Evolutionary conservation across 2,329 filamentous ascomycete genomes (phyloP).

Genomic region (Teratosphaeria epicoccoides): DNA sequence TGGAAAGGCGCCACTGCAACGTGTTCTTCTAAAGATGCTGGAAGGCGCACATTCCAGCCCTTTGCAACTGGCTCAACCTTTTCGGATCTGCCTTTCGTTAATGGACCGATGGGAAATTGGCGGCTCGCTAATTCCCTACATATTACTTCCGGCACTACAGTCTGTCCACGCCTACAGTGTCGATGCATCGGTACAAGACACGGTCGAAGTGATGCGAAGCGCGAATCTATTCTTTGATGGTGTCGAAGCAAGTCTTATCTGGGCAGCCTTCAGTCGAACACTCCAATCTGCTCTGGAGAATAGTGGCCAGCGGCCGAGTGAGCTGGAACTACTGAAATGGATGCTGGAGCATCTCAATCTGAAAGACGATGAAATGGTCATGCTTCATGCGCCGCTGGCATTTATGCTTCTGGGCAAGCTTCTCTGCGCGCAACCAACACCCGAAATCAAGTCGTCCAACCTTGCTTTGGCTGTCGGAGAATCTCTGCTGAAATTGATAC

Average conservation of each 20-base stretch:
- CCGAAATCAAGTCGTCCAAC: background rate
- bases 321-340: slow-evolving; percentile 67
- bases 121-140: slow-evolving; percentile 71
- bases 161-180: slow-evolving; percentile 67
- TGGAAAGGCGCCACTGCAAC: slow-evolving; percentile 63
- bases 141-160: slow-evolving; percentile 77
- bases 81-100: slow-evolving; percentile 81
- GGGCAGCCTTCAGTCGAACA: slow-evolving; percentile 33
- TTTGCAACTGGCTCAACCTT: slow-evolving; percentile 67
- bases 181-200: slow-evolving; percentile 56
- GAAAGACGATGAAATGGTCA: slow-evolving; percentile 89
- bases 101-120: slow-evolving; percentile 99
- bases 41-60: slow-evolving; percentile 44
- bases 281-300: slow-evolving; percentile 1
- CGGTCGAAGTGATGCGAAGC: slow-evolving; percentile 79
- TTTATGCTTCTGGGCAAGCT: slow-evolving; percentile 37
- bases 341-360: slow-evolving; percentile 84
- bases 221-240: slow-evolving; percentile 96
- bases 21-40: slow-evolving; percentile 69
- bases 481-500: slow-evolving; percentile 9
- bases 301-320: slow-evolving; percentile 26
- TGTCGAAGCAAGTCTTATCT: slow-evolving; percentile 88
- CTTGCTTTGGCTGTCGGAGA: background rate
- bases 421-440: background rate
- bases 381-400: slow-evolving; percentile 65